Base-by-base conservation (phyloP, 257 asterid species). In the Cynanchum wilfordii region DNA sequence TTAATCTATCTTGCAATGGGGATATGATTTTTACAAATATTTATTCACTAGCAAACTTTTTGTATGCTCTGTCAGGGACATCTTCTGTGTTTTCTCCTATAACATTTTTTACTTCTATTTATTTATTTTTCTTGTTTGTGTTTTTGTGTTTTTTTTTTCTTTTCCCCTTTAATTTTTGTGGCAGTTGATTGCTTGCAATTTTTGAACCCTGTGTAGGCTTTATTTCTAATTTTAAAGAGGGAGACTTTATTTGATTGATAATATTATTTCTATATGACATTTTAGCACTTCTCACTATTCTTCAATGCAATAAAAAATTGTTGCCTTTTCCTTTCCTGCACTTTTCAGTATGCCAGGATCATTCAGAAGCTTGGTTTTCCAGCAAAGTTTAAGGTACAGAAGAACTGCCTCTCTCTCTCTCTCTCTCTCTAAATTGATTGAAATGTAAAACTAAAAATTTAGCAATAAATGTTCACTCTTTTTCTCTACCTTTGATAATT, bases 281-380 rank as follows among this genome's bases (percentile, higher is more conserved):
- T 65, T 11, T 36, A 24, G 4, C 20, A 20, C 30, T 42, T 40
- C 5, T 66, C 20, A 10, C 20, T 10, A 7, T 15, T 45, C 15
- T 68, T n/a, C 51, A 11, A 45, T 47, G 10, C 3, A 0, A 68
- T 68, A n/a, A 30, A 17, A 62, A 30, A 0, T 30, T 58, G 27
- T 42, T 38, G 4, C 55, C 30, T 11, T 22, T 16, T 15, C 16
- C 56, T 68, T 17, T 49, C 24, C 16, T 16, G 44, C 15, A 12
- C 57, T 49, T 44, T 68, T 40, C 59, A 44, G 72, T 68, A 68
- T 27, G 72, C 72, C 57, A 68, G 72, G 40, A 68, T 68, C 44
- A 68, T 68, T 16, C 72, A 68, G 56, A 68, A 68, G 72, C 72
- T 68, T 68, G 72, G 72, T 44, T 68, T 68, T 68, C 60, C 40